A percentile compares a stretch with the other conserved stretches of the same genome.
phyloP scores from a whole-genome alignment of 768 basidiomycete species.

The Cyclocybe aegerita region DNA sequence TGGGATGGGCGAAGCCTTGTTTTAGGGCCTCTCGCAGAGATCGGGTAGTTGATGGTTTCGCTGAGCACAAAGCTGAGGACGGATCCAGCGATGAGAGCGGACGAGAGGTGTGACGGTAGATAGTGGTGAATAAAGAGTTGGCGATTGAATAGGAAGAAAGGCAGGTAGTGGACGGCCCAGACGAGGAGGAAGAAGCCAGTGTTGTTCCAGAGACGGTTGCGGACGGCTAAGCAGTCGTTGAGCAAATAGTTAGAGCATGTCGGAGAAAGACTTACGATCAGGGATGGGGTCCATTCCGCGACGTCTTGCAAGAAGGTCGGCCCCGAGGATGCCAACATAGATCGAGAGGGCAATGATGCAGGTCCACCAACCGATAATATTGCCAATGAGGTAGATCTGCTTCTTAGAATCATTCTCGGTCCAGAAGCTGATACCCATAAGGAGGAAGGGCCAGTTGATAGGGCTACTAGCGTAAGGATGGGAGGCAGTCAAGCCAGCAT shows the following conservation, averaged over 20 bases:
- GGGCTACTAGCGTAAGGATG: constrained; percentile 97
- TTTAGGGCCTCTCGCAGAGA: constrained; percentile 72
- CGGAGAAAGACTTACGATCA: constrained; percentile 60
- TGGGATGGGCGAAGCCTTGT: constrained; percentile 54
- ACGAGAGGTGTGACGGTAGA: constrained; percentile 93
- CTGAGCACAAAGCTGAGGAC: constrained; percentile 89
- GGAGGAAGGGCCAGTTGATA: constrained; percentile 97
- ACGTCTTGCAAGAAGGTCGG: constrained; percentile 86
- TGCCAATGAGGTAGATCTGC: constrained; percentile 97
- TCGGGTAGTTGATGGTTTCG: constrained; percentile 89
- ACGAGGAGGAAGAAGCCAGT: constrained; percentile 93
- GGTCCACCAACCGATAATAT: constrained; percentile 93
- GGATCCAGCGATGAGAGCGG: constrained; percentile 88
- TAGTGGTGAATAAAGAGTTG: constrained; percentile 98
- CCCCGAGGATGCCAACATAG: constrained; percentile 86
- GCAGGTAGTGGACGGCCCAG: constrained; percentile 95
- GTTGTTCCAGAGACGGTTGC: constrained; percentile 94
- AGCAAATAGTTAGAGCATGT: background rate
- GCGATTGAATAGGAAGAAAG: constrained; percentile 97
- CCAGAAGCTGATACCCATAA: constrained; percentile 99
- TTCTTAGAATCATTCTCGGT: constrained; percentile 80
- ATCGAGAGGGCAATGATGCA: constrained; percentile 85
- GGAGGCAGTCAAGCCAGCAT: constrained; percentile 96
- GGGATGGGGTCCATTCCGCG: constrained; percentile 84
- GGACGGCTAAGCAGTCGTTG: constrained; percentile 57